phyloP scores from a whole-genome alignment of 768 basidiomycete genomes.

The Suillus plorans region DNA sequence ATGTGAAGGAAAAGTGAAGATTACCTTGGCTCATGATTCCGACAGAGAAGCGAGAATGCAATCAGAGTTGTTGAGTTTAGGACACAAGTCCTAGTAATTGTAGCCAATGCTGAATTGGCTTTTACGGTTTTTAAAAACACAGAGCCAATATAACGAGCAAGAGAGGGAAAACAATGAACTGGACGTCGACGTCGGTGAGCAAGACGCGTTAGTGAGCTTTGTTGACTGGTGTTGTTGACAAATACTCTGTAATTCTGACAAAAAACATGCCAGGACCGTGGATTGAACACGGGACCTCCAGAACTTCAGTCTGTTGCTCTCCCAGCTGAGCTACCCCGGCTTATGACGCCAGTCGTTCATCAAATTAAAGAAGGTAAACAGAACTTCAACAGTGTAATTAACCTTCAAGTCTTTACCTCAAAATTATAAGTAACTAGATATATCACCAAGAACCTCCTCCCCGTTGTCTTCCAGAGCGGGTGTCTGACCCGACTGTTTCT shows the following conservation, averaged over 20 bases:
- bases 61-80: constrained; percentile 3
- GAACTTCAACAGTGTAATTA: too few species aligned
- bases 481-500: constrained; percentile 8
- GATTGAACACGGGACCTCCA: constrained; percentile 59
- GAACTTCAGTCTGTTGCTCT: constrained; percentile 72
- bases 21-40: constrained; percentile 33
- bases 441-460: constrained; percentile 32
- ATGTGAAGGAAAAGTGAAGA: constrained; percentile 16
- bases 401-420: constrained; percentile 8
- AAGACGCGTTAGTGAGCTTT: constrained; percentile 25
- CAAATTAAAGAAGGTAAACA: background rate
- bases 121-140: background rate
- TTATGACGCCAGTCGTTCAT: background rate
- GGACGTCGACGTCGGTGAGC: constrained; percentile 19
- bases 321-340: constrained; percentile 74
- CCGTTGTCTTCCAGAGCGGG: constrained; percentile 32
- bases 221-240: constrained; percentile 24
- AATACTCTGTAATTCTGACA: background rate
- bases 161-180: constrained; percentile 16
- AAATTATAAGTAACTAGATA: constrained; percentile 19
- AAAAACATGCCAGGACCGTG: constrained; percentile 48
- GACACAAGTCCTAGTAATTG: background rate
- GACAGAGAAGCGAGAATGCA: constrained; percentile 1
- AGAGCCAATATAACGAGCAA: constrained; percentile 9
- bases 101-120: background rate